A percentile compares a stretch with the other conserved stretches of the same genome.
Evolutionary conservation across 257 asterid genomes (phyloP).

Genomic region (Gardenia jasminoides): DNA sequence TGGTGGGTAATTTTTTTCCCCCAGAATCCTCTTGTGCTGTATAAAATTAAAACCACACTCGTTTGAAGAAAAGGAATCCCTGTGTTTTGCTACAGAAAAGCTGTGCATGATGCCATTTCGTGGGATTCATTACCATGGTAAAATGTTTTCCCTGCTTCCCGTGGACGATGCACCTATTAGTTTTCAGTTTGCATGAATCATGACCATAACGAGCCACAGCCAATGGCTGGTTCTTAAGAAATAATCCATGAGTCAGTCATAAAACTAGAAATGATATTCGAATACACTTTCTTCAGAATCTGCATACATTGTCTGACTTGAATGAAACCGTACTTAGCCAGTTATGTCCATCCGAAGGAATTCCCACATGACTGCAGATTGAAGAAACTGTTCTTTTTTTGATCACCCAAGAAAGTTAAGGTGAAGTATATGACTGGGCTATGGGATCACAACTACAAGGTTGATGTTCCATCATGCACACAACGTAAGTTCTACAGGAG

Average conservation of each 20-base stretch:
- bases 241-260: neutral
- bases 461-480: constrained; percentile 2
- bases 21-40: neutral
- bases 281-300: neutral
- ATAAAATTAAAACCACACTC: neutral
- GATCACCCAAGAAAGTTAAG: neutral
- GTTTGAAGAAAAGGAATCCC: too few species aligned
- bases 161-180: neutral
- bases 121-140: neutral
- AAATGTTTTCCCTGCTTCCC: neutral
- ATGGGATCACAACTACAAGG: neutral
- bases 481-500: neutral
- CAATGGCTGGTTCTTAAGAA: too few species aligned
- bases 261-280: neutral
- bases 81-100: neutral
- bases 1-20: too few species aligned
- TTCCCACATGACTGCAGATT: neutral
- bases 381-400: neutral
- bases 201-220: neutral
- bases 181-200: neutral
- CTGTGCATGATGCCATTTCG: neutral
- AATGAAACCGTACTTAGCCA: neutral
- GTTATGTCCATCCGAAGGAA: neutral
- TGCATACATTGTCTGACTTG: too few species aligned
- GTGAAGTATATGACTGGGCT: neutral